These are phyloP conservation scores for Leishmania martiniquensis DNA, from an alignment of 208 protist genomes.

Conservation along the genomic window DNA sequence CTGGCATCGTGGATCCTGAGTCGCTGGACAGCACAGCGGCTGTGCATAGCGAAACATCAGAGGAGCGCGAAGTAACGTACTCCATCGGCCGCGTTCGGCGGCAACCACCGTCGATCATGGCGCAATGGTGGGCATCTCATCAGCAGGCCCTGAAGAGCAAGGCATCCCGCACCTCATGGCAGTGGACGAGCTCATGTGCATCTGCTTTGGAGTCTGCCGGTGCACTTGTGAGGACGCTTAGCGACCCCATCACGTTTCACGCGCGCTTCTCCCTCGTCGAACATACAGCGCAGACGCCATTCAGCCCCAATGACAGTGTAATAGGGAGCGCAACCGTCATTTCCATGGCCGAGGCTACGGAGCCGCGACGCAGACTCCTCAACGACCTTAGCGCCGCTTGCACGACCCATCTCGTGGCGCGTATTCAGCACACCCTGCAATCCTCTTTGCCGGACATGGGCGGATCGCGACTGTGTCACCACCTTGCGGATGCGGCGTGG, in stretches of 20 bases:
- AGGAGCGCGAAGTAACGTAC: constrained; percentile 34
- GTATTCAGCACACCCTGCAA: constrained; percentile 2
- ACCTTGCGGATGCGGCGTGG: constrained; percentile 28
- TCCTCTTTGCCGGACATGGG: neutral
- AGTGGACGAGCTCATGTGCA: neutral
- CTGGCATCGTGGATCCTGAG: neutral
- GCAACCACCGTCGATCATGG: constrained; percentile 9
- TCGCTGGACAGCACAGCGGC: neutral
- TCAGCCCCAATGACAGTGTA: neutral
- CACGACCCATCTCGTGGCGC: constrained; percentile 13
- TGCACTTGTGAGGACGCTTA: constrained; percentile 12
- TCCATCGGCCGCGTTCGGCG: constrained; percentile 22
- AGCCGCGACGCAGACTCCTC: constrained; percentile 2
- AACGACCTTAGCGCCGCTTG: constrained; percentile 10
- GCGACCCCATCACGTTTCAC: constrained; percentile 7
- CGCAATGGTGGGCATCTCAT: constrained; percentile 25
- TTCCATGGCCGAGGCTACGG: neutral
- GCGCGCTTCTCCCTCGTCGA: constrained; percentile 1
- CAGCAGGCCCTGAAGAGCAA: constrained; percentile 2
- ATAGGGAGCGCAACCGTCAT: constrained; percentile 8
- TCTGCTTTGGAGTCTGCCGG: neutral
- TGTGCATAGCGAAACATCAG: constrained; percentile 19
- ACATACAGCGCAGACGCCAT: neutral
- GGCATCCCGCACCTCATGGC: neutral
- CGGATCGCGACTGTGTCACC: constrained; percentile 1